Base-by-base conservation (phyloP, 768 basidiomycete genomes). In the Nidularia pulvinata region DNA sequence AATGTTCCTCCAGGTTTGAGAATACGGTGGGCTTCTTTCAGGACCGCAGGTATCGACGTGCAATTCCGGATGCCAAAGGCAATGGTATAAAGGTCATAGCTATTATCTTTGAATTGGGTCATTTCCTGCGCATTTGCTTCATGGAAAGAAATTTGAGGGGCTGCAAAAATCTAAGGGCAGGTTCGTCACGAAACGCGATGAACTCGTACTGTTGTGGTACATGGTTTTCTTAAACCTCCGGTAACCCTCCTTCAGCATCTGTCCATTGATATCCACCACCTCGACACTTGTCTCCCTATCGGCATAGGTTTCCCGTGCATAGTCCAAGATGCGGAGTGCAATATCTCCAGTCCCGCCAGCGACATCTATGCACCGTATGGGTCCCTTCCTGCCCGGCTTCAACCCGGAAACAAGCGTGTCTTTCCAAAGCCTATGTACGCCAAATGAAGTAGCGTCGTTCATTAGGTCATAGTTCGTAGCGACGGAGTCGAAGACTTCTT, bases 311-410 rank as follows among this genome's bases (percentile, higher is more conserved):
- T 95, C 93, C 52, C 93, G 76, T 7, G 93, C 95, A 60, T 89
- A 79, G 75, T 99, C 95, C 49, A 99, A 76, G 55, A 99, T 91
- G 32, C 95, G 83, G 53, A 97, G 78, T 1, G 97, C 97, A 64
- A 99, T 95, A 75, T 99, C 97, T 16, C 97, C 93, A 13, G 96
- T 99, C 47, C 97, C 97, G 19, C 97, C 97, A 1, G 96, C 97
- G 33, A 98, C 92, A 65, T 99, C 97, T 51, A 98, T 86, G 70
- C 93, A 96, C 56, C 83, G 84, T 67, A 85, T 63, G 1, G 87
- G 83, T 1, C 89, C 89, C 55, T 81, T 85, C 51, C 82, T 82
- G 37, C 93, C 92, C 3, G 92, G 95, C 58, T 83, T 81, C 55
- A 98, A 70, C 0, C 78, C 72, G 1, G 84, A 80, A 30, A 98